Conservation (phyloP, 306 rosid genomes). For the Vigna hirtella region DNA sequence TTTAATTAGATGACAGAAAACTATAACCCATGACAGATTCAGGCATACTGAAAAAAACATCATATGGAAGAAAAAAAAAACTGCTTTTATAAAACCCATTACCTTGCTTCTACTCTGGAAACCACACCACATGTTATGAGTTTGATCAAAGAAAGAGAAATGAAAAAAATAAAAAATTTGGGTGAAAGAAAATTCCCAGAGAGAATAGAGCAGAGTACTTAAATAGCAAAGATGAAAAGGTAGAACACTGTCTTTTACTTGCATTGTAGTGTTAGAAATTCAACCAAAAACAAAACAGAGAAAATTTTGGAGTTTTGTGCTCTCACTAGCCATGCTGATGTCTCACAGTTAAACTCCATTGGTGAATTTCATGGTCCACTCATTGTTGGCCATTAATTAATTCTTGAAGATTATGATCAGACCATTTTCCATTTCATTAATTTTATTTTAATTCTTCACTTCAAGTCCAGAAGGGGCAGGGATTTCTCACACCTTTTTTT, state of each 20-base stretch:
- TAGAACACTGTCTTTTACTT: neutral
- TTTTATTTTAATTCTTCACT: neutral
- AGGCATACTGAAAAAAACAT: neutral
- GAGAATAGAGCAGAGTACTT: neutral
- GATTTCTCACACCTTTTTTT: too few species aligned
- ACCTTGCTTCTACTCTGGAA: neutral
- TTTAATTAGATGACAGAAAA: conserved; percentile 1
- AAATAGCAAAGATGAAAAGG: neutral
- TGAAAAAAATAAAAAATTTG: neutral
- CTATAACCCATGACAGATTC: neutral
- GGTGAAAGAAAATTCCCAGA: neutral
- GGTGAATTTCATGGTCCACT: conserved; percentile 11
- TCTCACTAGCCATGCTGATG: neutral
- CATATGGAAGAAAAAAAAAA: neutral
- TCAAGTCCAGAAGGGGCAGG: neutral
- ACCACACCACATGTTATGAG: neutral
- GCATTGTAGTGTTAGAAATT: neutral
- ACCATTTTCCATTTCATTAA: neutral
- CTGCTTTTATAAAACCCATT: neutral
- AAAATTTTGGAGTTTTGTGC: neutral
- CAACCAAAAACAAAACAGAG: neutral
- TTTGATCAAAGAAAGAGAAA: neutral
- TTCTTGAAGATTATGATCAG: neutral
- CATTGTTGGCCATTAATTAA: neutral
- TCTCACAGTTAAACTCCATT: neutral